Base-by-base conservation (phyloP, 2,329 filamentous ascomycete species). In the Penicillium psychrosexuale region DNA sequence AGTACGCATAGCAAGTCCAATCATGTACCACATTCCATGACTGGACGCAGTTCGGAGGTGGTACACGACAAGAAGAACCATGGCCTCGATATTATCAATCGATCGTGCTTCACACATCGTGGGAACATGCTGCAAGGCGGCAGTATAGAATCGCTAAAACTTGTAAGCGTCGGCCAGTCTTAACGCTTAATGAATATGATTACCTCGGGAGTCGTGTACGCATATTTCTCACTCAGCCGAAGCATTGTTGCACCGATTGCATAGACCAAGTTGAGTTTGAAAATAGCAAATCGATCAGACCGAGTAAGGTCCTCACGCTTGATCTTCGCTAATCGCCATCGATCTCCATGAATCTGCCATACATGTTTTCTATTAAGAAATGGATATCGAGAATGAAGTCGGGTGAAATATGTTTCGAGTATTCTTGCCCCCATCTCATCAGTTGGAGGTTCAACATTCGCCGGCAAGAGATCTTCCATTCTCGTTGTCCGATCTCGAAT, bases 1-100 rank as follows among this genome's bases (percentile, higher is more conserved):
- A 8, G 77, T 81, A 38, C 79, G 75, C 77, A 82, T 81, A 2
- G 79, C 79, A 17, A 82, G 70, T 12, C 80, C 79, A 39, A 81
- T 78, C 74, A 82, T 79, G 61, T 81, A 81, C 79, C 79, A 82
- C 46, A 82, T 72, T 8, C 78, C 79, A 54, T 78, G 77, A 31
- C 77, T 78, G 0, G 78, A 79, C 9, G 77, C 74, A 1, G 77
- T 80, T 8, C 80, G 74, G 3, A 82, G 69, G 61, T 82, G 79
- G 58, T 81, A 82, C 3, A 82, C 66, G 3, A 81, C 78, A 3
- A 80, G 65, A 13, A 82, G 69, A 0, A 78, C 72, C 77, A 81
- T 82, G 11, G 79, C 78, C 59, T 81, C 78, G 15, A 82, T 77
- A 40, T 81, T 82, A 22, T 81, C 74, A 0, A 79, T 72, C 0